phyloP scores from a whole-genome alignment of 2,329 filamentous ascomycete species.

The Nannizzia gypsea region DNA sequence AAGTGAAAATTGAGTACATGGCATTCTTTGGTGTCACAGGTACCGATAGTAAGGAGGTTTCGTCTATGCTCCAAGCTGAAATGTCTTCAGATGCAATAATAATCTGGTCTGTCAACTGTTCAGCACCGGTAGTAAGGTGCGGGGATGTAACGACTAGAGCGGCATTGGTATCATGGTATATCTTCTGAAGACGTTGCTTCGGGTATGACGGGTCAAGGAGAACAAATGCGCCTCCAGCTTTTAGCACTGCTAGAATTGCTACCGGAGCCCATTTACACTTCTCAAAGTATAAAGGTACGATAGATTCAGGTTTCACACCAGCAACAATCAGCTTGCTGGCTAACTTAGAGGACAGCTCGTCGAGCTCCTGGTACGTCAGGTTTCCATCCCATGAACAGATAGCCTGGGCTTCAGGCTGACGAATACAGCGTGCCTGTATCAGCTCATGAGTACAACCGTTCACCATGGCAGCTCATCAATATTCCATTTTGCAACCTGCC shows the following conservation, averaged over 20 bases:
- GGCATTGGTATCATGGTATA: conserved; percentile 10
- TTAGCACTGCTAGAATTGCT: conserved; percentile 13
- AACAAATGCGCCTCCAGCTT: conserved; percentile 14
- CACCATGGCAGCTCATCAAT: not conserved
- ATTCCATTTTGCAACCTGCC: not conserved
- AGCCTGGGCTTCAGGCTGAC: conserved; percentile 14
- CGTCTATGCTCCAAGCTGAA: not conserved
- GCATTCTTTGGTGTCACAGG: not conserved
- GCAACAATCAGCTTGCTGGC: conserved; percentile 5
- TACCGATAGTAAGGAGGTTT: not conserved
- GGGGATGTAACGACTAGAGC: conserved; percentile 10
- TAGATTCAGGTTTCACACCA: conserved; percentile 7
- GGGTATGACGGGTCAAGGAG: conserved; percentile 11
- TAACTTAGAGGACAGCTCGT: conserved; percentile 16
- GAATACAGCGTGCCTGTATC: conserved; percentile 10
- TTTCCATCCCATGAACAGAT: conserved; percentile 18
- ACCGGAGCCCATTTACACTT: conserved; percentile 13
- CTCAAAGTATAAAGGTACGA: conserved; percentile 13
- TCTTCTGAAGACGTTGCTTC: conserved; percentile 5
- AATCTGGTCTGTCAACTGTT: not conserved
- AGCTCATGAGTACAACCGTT: conserved; percentile 15
- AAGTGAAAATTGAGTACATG: conserved; percentile 38
- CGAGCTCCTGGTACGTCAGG: conserved; percentile 13
- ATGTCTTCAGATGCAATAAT: not conserved
- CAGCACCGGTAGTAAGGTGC: not conserved